Evolutionary conservation across 2,329 filamentous ascomycete species (phyloP), one percentile per base, ranked within the genome.

Genomic region (Coniochaeta sp.): DNA sequence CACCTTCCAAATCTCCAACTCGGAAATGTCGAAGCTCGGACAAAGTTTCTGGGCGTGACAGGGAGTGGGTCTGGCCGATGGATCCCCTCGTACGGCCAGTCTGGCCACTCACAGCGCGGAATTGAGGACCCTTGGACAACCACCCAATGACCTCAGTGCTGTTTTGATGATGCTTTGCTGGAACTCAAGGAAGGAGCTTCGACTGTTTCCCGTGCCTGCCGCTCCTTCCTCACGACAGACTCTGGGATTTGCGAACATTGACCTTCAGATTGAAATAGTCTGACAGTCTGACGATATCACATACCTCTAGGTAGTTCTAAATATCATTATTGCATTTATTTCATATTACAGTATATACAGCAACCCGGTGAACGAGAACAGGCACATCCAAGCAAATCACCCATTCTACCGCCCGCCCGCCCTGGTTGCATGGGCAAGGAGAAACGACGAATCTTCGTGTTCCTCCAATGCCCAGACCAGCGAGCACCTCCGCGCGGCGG

Each of bases 381-480:
- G n/a, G n/a, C n/a, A n/a, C n/a, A n/a, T n/a, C n/a, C n/a, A n/a
- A n/a, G n/a, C n/a, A 32, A 32, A 32, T 10, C 10, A 32, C 30
- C 30, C 30, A 5, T 5, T 5, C 30, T 32, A 10, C 44, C 6
- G 44, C 22, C 22, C 30, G n/a, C 30, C 10, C 8, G 47, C 24
- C 47, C 24, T 47, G 24, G 24, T 52, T n/a, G 16, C 22, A 28
- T n/a, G 47, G 47, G 47, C 47, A 24, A 47, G 22, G 42, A 42
- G 42, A n/a, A 7, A 55, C 52, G 34, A 36, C 34, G 34, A 36
- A n/a, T n/a, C 47, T 17, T 17, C 47, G 22, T 52, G 26, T 28
- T n/a, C 52, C 52, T 55, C 52, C 47, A 40, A 56, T 56, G 54
- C 54, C 58, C 58, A 59, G 40, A 59, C 58, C 58, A 59, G 30